Percentiles rank a stretch among this genome's conserved stretches.
These are phyloP conservation scores for Panicum hallii DNA, from an alignment of 202 grass and related monocot genomes.

Conservation along the genomic window DNA sequence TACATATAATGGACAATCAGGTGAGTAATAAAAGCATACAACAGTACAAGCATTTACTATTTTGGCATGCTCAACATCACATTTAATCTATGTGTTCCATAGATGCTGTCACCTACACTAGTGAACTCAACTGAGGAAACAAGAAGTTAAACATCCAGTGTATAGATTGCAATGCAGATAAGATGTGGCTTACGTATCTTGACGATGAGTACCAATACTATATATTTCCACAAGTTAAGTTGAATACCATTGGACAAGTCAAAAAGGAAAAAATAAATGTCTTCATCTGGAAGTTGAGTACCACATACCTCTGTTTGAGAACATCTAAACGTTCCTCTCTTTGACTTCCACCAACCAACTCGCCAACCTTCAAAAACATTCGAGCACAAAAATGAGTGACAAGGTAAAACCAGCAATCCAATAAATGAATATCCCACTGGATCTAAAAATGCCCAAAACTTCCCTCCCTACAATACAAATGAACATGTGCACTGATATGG, in stretches of 20 bases:
- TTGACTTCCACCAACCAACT: slow-evolving; percentile 96
- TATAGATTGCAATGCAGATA: not conserved
- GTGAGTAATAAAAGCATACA: not conserved
- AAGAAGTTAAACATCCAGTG: not conserved
- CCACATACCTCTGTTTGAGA: slow-evolving; percentile 68
- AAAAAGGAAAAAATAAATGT: not conserved
- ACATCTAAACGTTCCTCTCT: slow-evolving; percentile 84
- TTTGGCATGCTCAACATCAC: slow-evolving; percentile 1
- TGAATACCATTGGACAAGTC: not conserved
- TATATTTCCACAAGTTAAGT: not conserved
- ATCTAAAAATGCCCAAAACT: not conserved
- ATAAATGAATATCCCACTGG: not conserved
- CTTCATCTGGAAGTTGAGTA: not conserved
- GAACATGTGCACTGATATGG: not conserved
- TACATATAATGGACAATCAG: not conserved
- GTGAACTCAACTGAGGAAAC: not conserved
- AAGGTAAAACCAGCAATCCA: slow-evolving; percentile 12
- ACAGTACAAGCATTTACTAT: not conserved
- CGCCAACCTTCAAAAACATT: slow-evolving; percentile 71
- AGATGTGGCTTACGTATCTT: not conserved
- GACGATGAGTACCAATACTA: not conserved
- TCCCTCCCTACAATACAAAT: not conserved
- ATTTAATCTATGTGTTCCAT: slow-evolving; percentile 3
- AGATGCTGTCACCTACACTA: not conserved
- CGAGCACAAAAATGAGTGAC: slow-evolving; percentile 24